Conservation (phyloP, 2,329 filamentous ascomycete species). For the Fusarium dimerum region DNA sequence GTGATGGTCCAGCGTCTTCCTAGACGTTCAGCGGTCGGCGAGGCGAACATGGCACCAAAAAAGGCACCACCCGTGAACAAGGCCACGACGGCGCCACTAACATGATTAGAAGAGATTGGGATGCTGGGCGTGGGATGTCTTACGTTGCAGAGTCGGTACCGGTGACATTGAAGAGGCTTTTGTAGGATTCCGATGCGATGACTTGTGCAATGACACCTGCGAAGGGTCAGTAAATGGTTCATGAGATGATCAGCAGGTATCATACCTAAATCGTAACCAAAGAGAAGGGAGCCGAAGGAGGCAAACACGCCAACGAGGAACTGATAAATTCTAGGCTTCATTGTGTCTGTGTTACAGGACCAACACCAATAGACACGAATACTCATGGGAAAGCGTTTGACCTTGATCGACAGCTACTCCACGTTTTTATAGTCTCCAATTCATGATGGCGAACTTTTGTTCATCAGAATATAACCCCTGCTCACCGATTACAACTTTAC, state of each 20-base stretch:
- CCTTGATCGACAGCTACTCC: no score
- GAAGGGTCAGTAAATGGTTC: not conserved
- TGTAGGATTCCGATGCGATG: conserved; percentile 8
- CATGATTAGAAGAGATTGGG: not conserved
- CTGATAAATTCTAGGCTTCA: conserved; percentile 34
- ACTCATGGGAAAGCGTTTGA: no score
- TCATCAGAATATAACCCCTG: no score
- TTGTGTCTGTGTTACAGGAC: not conserved
- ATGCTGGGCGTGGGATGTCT: not conserved
- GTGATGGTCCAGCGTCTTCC: conserved; percentile 72
- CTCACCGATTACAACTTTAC: no score
- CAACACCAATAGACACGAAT: no score
- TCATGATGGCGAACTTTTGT: no score
- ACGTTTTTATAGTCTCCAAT: no score
- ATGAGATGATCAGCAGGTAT: not conserved
- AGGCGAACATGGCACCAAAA: conserved; percentile 9
- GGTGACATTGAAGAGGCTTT: conserved; percentile 2
- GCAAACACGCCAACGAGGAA: conserved; percentile 56
- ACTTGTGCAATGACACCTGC: conserved; percentile 25
- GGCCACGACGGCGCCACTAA: conserved; percentile 9
- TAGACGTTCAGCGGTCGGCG: conserved; percentile 48
- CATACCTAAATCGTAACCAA: conserved; percentile 54
- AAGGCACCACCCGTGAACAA: conserved; percentile 14
- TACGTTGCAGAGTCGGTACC: conserved; percentile 8
- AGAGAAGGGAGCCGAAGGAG: conserved; percentile 56